Base-by-base conservation (phyloP, 257 asterid species). In the Forsythia viridissima region DNA sequence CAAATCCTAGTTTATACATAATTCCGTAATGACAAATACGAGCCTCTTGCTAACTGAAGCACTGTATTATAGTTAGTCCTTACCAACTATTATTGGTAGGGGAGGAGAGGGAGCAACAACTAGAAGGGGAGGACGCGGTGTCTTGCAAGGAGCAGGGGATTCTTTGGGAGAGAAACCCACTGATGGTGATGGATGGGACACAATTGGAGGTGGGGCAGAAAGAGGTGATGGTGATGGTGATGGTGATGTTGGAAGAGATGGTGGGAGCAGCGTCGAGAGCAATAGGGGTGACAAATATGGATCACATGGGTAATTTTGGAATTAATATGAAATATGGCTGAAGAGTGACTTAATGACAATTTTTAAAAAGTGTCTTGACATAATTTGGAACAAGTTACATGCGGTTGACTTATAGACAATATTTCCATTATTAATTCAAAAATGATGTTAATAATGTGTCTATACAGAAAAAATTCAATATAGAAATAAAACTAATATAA, bases 71-170 rank as follows among this genome's bases (percentile, higher is more conserved):
- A 79, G 70, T 12, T 81, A 30, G 34, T 30, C 2, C 34, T 30
- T 1, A 30, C 34, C 34, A 30, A 30, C 34, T 30, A 30, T 30
- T 30, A 1, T 59, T 41, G 87, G 88, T 16, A 86, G 86, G 12
- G 91, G 87, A 69, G 88, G 84, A 51, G 88, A 77, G 4, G 84
- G 79, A 30, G 80, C 59, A 63, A 73, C 78, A 55, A 76, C 79
- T 3, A 86, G 86, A 63, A 89, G 87, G 6, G 89, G 84, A 15
- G 86, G 55, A 38, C 82, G 84, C 39, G 86, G 8, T 41, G 3
- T 8, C 8, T 41, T 30, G 34, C 1, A 1, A 30, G 1, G 34
- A 30, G 34, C 34, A 30, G 34, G 34, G 34, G 34, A 30, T 30
- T 30, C 34, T 30, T 30, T 41, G 44, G 55, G 40, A 15, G 76